These are phyloP conservation scores for Cyclanthera cordifolia DNA, from an alignment of 306 rosid species.

Conservation along the genomic window DNA sequence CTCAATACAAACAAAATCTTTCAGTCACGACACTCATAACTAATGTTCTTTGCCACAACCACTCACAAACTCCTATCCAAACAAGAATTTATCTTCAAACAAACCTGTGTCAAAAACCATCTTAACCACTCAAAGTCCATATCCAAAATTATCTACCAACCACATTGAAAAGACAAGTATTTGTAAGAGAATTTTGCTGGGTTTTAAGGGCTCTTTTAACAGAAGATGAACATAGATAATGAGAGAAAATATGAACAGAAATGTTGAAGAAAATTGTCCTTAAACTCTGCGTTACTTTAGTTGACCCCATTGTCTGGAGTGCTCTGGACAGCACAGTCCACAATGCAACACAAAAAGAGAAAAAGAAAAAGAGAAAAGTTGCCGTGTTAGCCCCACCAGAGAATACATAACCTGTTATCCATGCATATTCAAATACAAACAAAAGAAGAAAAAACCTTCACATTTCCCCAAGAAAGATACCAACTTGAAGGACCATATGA, in stretches of 20 bases:
- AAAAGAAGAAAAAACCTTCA: not conserved
- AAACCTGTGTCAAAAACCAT: too few relatives aligned
- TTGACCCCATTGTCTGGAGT: constrained; percentile 7
- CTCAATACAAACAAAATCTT: too few relatives aligned
- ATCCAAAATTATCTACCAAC: too few relatives aligned
- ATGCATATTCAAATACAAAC: constrained; percentile 1
- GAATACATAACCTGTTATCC: not conserved
- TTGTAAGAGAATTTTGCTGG: not conserved
- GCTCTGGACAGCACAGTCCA: constrained; percentile 11
- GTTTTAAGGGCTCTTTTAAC: not conserved
- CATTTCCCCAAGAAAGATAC: too few relatives aligned
- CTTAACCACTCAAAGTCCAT: too few relatives aligned
- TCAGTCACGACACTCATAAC: too few relatives aligned
- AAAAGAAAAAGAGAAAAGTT: not conserved
- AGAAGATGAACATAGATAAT: not conserved
- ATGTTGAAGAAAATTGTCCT: not conserved
- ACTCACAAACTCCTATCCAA: too few relatives aligned
- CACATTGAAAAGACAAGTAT: not conserved
- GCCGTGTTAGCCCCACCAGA: not conserved
- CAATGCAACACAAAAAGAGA: not conserved
- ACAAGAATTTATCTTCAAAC: too few relatives aligned
- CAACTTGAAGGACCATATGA: too few relatives aligned
- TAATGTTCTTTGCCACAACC: too few relatives aligned
- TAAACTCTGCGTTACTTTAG: not conserved
- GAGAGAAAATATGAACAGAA: too few relatives aligned